A percentile compares a stretch with the other conserved stretches of the same genome.
These are phyloP conservation scores for Dipteronia dyeriana DNA, from an alignment of 345 rosid species.

Conservation along the genomic window DNA sequence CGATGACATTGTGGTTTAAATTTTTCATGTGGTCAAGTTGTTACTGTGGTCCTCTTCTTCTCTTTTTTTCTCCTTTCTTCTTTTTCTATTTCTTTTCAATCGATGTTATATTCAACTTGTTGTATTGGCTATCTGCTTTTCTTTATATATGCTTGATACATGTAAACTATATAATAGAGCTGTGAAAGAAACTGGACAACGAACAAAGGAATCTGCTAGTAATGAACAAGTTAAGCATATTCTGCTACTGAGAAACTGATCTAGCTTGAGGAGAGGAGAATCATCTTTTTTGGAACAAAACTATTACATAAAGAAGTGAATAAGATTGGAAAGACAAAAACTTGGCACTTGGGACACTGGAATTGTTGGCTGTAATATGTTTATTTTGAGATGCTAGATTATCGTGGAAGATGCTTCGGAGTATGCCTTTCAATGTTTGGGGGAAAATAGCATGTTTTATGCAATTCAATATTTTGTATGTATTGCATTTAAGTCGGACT, in stretches of 20 bases:
- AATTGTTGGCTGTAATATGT: not conserved
- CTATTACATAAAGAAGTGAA: not conserved
- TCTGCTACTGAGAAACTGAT: not conserved
- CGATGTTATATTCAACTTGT: not conserved
- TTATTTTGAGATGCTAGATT: not conserved
- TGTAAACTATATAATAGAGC: not conserved
- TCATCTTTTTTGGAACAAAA: not conserved
- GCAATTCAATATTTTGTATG: not conserved
- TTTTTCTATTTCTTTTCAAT: conserved; percentile 4
- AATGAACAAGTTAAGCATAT: not conserved
- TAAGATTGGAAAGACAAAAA: not conserved
- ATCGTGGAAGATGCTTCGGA: not conserved
- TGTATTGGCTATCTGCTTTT: not conserved
- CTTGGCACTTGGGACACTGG: not conserved
- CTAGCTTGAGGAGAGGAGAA: not conserved
- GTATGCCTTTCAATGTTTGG: not conserved
- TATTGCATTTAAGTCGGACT: not conserved
- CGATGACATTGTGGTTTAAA: conserved; percentile 9
- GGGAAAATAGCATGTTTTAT: not conserved
- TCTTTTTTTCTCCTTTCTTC: not conserved
- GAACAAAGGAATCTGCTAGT: no score
- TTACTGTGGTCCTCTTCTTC: not conserved
- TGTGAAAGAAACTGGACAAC: not conserved
- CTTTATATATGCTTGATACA: not conserved
- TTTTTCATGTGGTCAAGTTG: not conserved